phyloP scores from a whole-genome alignment of 2,329 filamentous ascomycete species.

The Microsporum ferrugineum region DNA sequence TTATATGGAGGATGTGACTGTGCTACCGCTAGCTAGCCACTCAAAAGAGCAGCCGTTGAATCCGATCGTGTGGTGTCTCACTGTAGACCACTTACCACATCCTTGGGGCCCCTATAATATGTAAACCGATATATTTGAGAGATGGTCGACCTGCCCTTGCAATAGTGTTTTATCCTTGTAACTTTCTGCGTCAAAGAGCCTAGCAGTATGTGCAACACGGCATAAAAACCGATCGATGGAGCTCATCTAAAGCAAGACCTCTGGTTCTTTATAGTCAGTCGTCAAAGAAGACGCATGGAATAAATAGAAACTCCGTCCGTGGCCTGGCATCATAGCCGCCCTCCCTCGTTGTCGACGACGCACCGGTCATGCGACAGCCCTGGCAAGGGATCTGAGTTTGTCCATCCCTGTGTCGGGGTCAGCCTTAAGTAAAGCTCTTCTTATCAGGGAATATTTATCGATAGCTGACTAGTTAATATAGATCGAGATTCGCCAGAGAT shows the following conservation, averaged over 20 bases:
- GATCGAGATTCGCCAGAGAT: background rate
- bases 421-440: background rate
- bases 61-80: background rate
- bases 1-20: constrained; percentile 1
- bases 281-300: background rate
- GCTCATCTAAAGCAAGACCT: background rate
- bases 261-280: background rate
- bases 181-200: background rate
- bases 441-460: background rate
- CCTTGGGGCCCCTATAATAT: background rate
- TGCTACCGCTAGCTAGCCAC: background rate
- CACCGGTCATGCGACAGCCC: background rate
- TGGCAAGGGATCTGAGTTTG: background rate
- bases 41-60: background rate
- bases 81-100: background rate
- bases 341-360: too few relatives aligned
- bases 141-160: background rate
- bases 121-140: background rate
- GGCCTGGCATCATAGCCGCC: background rate
- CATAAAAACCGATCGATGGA: too few relatives aligned
- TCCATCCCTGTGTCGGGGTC: background rate
- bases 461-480: background rate
- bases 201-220: too few relatives aligned
- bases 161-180: background rate
- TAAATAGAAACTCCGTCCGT: background rate